Conservation (phyloP, 2,329 filamentous ascomycete genomes). For the Curvularia spicifera region DNA sequence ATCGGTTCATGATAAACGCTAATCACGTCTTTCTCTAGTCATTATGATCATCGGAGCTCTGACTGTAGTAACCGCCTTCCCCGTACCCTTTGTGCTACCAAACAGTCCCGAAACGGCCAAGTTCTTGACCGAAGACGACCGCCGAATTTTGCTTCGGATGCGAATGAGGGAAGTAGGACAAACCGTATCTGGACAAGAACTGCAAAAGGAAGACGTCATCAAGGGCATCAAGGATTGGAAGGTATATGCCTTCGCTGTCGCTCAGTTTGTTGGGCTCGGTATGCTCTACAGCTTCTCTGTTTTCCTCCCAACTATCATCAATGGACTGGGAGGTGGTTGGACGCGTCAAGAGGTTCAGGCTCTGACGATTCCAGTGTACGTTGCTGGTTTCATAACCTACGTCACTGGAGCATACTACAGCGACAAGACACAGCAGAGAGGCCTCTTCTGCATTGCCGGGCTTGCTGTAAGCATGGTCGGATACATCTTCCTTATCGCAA, state of each 20-base stretch:
- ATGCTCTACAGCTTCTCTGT: slow-evolving; percentile 37
- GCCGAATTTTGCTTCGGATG: slow-evolving; percentile 26
- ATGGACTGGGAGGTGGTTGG: slow-evolving; percentile 35
- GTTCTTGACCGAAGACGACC: slow-evolving; percentile 37
- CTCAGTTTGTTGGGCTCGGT: slow-evolving; percentile 50
- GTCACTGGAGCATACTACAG: slow-evolving; percentile 33
- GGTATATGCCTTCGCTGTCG: slow-evolving; percentile 48
- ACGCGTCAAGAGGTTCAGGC: slow-evolving; percentile 35
- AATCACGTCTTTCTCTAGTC: slow-evolving; percentile 8
- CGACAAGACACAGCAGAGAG: slow-evolving; percentile 37
- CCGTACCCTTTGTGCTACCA: slow-evolving; percentile 59
- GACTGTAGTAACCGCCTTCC: slow-evolving; percentile 48
- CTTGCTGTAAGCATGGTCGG: slow-evolving; percentile 54
- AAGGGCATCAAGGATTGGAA: slow-evolving; percentile 53
- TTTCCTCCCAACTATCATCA: slow-evolving; percentile 43
- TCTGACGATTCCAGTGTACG: slow-evolving; percentile 43
- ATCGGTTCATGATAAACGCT: not conserved
- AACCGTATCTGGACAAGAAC: slow-evolving; percentile 55
- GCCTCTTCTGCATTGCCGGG: slow-evolving; percentile 35
- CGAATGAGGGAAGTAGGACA: slow-evolving; percentile 51
- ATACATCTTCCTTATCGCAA: slow-evolving; percentile 53
- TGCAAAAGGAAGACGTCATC: slow-evolving; percentile 56
- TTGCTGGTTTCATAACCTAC: slow-evolving; percentile 33
- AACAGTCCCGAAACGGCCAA: slow-evolving; percentile 53
- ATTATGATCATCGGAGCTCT: slow-evolving; percentile 43